Conservation (phyloP, 225 moss, liverwort and hornwort species). For the Pseudoscleropodium purum region DNA sequence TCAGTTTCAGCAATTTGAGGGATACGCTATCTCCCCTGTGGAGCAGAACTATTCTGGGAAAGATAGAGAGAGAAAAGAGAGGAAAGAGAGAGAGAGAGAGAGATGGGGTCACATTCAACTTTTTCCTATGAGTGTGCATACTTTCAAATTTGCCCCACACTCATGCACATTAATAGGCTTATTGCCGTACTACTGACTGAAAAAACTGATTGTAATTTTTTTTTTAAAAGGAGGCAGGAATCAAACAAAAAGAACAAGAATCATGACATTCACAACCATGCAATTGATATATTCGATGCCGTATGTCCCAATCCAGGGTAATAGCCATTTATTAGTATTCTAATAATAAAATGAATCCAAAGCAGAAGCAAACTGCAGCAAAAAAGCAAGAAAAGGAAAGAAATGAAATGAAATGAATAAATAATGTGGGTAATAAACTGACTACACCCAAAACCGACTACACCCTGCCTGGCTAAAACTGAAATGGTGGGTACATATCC, state of each 20-base stretch:
- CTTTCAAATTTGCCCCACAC: not conserved
- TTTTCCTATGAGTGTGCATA: too few relatives aligned
- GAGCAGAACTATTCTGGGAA: not conserved
- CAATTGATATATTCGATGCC: not conserved
- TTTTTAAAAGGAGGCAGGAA: not conserved
- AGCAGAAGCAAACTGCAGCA: too few relatives aligned
- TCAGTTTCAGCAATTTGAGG: not conserved
- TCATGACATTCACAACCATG: not conserved
- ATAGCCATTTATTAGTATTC: not conserved
- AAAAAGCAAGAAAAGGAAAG: not conserved
- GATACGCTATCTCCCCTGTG: constrained; percentile 2
- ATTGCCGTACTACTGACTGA: not conserved
- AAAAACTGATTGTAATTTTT: not conserved
- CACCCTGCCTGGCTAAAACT: not conserved
- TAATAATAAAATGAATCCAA: not conserved
- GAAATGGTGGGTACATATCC: not conserved
- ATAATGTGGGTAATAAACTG: not conserved
- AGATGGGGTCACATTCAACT: not conserved
- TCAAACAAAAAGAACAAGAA: not conserved
- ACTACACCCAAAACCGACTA: not conserved
- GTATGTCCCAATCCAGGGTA: not conserved
- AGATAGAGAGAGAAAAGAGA: not conserved
- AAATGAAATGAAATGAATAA: not conserved
- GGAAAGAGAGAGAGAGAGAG: too few relatives aligned
- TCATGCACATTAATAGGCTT: not conserved